Percentiles rank a stretch among this genome's conserved stretches.
These are phyloP conservation scores for Somion occarium DNA, from an alignment of 1,284 basidiomycete species.

Conservation along the genomic window DNA sequence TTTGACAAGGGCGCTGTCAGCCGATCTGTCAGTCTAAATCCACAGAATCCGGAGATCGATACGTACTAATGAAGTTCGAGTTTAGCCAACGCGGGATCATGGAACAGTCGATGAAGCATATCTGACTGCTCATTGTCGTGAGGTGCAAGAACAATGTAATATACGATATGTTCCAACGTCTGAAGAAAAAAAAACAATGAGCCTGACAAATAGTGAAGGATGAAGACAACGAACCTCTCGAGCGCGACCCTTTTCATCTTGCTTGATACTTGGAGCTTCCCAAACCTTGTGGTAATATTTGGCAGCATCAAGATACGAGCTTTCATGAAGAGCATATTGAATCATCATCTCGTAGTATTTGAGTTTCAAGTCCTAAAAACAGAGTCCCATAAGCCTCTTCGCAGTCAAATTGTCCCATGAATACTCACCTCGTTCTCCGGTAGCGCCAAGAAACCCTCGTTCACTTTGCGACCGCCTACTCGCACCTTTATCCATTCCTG, in stretches of 20 bases:
- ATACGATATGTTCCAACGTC: conserved; percentile 92
- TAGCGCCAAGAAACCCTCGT: conserved; percentile 89
- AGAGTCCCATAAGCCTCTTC: too few species aligned
- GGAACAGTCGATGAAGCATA: conserved; percentile 87
- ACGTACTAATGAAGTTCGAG: conserved; percentile 86
- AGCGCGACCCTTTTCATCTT: conserved; percentile 70
- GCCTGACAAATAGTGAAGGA: background rate
- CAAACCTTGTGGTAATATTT: conserved; percentile 96
- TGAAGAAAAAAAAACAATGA: conserved; percentile 27
- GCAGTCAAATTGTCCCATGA: conserved; percentile 11
- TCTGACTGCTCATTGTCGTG: conserved; percentile 98
- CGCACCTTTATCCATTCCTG: conserved; percentile 88
- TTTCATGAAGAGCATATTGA: conserved; percentile 82
- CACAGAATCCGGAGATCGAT: background rate
- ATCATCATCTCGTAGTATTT: conserved; percentile 97
- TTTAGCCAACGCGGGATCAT: conserved; percentile 73
- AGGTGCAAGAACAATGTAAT: conserved; percentile 90
- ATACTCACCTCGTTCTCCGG: conserved; percentile 81
- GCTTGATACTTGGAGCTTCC: conserved; percentile 91
- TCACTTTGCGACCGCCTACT: conserved; percentile 92
- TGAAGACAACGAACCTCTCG: conserved; percentile 57
- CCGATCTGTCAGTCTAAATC: conserved; percentile 9
- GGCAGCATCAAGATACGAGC: conserved; percentile 89
- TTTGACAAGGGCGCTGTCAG: conserved; percentile 84
- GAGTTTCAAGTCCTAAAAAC: conserved; percentile 90